Base-by-base conservation (phyloP, 1,139 yeast genomes). In the Yamadazyma kanchanaburiensis region DNA sequence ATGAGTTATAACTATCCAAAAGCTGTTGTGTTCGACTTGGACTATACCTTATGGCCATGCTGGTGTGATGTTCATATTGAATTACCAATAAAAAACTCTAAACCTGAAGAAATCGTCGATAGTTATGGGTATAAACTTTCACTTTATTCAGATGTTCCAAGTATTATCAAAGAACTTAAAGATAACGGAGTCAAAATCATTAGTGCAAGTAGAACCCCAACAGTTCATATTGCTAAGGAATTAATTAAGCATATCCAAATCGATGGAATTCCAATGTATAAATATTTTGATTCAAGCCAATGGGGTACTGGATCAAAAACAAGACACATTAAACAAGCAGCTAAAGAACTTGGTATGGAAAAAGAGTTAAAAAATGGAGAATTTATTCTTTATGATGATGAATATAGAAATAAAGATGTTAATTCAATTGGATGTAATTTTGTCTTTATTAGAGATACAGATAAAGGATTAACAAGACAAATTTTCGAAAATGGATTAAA, bases 11-110 rank as follows among this genome's bases (percentile, higher is more conserved):
- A 33, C 16, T 74, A 73, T 39, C 86, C 87, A 0, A 64, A 63
- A 37, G 80, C 75, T 1, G 76, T 81, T 4, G 88, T 82, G 1
- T 80, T 83, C 51, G 94, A 83, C 45, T 58, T 83, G 26, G 94
- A 83, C 51, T 83, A 79, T 46, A 83, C 94, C 0, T 56, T 83
- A 24, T 83, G 91, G 94, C 89, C 73, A 24, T 62, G 83, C 54
- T 72, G 70, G 83, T 73, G 66, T 40, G 70, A 83, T 46, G 81
- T 87, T 0, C 91, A 83, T 48, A 66, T 83, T 11, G 54, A 64
- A 2, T 61, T 75, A n/a, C 91, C 64, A 2, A 27, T 58, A 5
- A 49, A 45, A 35, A 42, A 53, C 21, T 39, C 42, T 0, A 43
- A 49, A 5, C 51, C 52, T 12, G 38, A 47, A 6, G 41, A 45